Conservation (phyloP, 225 moss, liverwort and hornwort species). For the Bryoerythrophyllum caledonicum region DNA sequence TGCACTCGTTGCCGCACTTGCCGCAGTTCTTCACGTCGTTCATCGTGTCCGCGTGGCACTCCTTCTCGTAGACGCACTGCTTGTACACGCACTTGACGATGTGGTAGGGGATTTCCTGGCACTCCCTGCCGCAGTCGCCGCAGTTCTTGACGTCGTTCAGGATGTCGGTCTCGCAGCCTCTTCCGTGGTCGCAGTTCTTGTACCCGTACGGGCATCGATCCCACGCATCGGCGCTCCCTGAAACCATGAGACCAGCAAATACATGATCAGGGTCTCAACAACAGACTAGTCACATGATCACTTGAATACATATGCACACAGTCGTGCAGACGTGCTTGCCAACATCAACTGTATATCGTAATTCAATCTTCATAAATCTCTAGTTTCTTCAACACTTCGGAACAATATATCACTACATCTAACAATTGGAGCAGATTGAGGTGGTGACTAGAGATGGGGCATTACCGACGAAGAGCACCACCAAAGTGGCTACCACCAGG, state of each 20-base stretch:
- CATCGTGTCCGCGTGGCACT: neutral
- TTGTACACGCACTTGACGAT: neutral
- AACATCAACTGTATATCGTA: neutral
- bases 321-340: neutral
- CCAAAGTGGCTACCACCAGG: neutral
- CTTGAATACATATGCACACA: neutral
- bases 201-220: neutral
- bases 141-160: constrained; percentile 23
- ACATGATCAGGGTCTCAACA: no score
- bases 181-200: constrained; percentile 4
- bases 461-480: neutral
- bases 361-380: no score
- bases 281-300: neutral
- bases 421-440: neutral
- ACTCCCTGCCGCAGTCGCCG: constrained; percentile 13
- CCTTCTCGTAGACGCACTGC: constrained; percentile 14
- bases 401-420: no score
- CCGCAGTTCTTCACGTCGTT: constrained; percentile 15
- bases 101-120: neutral
- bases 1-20: neutral
- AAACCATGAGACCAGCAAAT: neutral
- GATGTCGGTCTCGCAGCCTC: constrained; percentile 31
- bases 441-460: neutral
- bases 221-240: constrained; percentile 6
- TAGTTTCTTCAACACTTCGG: no score